phyloP scores from a whole-genome alignment of 148 eudicot species.

The Nepenthes mirabilis region DNA sequence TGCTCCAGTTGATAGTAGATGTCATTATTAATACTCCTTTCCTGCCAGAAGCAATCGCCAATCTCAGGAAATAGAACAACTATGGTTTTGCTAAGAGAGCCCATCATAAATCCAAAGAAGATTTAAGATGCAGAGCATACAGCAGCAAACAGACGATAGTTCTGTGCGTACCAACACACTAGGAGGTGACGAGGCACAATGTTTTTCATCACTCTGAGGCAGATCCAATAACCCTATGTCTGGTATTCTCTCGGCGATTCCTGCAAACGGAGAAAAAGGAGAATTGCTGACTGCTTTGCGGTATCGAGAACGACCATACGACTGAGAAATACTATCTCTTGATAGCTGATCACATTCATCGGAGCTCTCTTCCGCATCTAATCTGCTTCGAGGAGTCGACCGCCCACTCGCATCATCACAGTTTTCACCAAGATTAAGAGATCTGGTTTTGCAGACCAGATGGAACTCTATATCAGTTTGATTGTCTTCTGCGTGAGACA shows the following conservation, averaged over 20 bases:
- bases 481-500: not conserved
- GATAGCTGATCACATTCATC: slow-evolving; percentile 12
- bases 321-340: slow-evolving; percentile 16
- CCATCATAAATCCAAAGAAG: not conserved
- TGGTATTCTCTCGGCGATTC: slow-evolving; percentile 11
- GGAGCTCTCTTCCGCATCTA: slow-evolving; percentile 11
- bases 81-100: not conserved
- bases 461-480: not conserved
- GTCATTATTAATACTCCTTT: not conserved
- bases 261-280: slow-evolving; percentile 8
- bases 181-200: slow-evolving; percentile 23
- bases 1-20: not conserved
- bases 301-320: slow-evolving; percentile 21
- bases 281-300: slow-evolving; percentile 17
- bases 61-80: not conserved
- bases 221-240: slow-evolving; percentile 14
- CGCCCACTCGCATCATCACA: slow-evolving; percentile 3
- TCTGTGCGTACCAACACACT: slow-evolving; percentile 31
- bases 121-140: not conserved
- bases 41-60: not conserved
- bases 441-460: slow-evolving; percentile 1
- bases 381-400: slow-evolving; percentile 15
- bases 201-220: slow-evolving; percentile 9
- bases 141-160: not conserved
- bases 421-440: not conserved